A percentile compares a stretch with the other conserved stretches of the same genome.
Evolutionary conservation across 306 rosid species (phyloP).

Genomic region (Ochetophila trinervis): DNA sequence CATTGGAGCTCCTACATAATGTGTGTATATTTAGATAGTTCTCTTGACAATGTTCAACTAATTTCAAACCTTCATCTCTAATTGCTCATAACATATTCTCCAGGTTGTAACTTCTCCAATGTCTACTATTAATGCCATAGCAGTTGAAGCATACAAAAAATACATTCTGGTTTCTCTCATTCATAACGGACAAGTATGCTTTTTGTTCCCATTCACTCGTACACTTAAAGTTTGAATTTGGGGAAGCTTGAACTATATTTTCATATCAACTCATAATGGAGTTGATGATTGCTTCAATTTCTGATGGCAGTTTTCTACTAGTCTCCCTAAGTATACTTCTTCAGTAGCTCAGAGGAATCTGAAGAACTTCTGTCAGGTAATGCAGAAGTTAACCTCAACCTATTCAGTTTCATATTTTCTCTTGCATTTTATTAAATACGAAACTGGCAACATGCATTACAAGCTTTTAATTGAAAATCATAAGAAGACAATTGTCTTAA

Average conservation of each 20-base stretch:
- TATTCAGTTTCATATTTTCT: neutral
- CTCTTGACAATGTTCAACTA: constrained; percentile 16
- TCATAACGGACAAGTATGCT: constrained; percentile 76
- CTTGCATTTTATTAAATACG: neutral
- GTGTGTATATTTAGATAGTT: constrained; percentile 34
- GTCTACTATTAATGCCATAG: constrained; percentile 67
- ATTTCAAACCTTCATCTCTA: constrained; percentile 2
- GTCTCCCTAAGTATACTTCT: constrained; percentile 82
- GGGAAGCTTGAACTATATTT: neutral
- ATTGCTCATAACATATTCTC: constrained; percentile 26
- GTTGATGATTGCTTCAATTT: constrained; percentile 23
- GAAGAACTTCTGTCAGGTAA: constrained; percentile 70
- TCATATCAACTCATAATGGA: neutral
- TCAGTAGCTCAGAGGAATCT: constrained; percentile 75
- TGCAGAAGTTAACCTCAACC: constrained; percentile 1
- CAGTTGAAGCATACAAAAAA: constrained; percentile 93
- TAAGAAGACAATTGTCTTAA: too few relatives aligned
- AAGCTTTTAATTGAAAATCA: too few relatives aligned
- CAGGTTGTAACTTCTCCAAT: constrained; percentile 98
- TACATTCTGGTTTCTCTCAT: constrained; percentile 82
- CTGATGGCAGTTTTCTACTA: constrained; percentile 60
- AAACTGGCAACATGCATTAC: too few relatives aligned
- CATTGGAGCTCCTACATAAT: constrained; percentile 91
- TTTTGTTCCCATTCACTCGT: constrained; percentile 19
- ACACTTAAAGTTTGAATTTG: neutral